A percentile compares a stretch with the other conserved stretches of the same genome.
phyloP scores from a whole-genome alignment of 1,139 yeast species.

The Yarrowia galli region DNA sequence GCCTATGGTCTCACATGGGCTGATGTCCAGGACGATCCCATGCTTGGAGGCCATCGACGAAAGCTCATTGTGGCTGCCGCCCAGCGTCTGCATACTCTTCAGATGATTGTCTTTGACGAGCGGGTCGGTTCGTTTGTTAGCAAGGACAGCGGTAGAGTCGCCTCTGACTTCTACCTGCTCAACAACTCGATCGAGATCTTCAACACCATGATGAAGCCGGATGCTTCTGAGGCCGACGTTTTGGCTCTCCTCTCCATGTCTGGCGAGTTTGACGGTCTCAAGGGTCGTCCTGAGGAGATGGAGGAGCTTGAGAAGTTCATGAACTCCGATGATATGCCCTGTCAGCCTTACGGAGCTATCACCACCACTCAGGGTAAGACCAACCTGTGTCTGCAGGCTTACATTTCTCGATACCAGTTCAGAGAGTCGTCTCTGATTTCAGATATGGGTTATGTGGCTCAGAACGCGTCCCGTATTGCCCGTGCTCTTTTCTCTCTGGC shows the following conservation, averaged over 20 bases:
- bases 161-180: constrained; percentile 89
- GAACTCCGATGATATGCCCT: constrained; percentile 68
- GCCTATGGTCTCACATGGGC: constrained; percentile 93
- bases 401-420: constrained; percentile 74
- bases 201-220: constrained; percentile 81
- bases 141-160: constrained; percentile 91
- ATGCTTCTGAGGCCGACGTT: constrained; percentile 91
- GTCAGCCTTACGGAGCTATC: constrained; percentile 81
- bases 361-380: constrained; percentile 87
- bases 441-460: constrained; percentile 93
- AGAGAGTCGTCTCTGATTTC: constrained; percentile 80
- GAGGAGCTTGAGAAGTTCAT: constrained; percentile 67
- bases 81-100: constrained; percentile 76
- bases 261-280: constrained; percentile 90
- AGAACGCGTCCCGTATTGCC: constrained; percentile 90
- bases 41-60: constrained; percentile 73
- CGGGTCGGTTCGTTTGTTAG: constrained; percentile 78
- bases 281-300: constrained; percentile 86
- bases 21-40: constrained; percentile 83
- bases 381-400: constrained; percentile 85
- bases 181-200: constrained; percentile 89
- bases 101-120: constrained; percentile 94
- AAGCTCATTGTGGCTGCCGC: constrained; percentile 83
- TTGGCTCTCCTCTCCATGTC: constrained; percentile 90
- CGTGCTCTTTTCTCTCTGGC: constrained; percentile 89